Conservation (phyloP, 305 asterid genomes). For the Ruellia speciosa region DNA sequence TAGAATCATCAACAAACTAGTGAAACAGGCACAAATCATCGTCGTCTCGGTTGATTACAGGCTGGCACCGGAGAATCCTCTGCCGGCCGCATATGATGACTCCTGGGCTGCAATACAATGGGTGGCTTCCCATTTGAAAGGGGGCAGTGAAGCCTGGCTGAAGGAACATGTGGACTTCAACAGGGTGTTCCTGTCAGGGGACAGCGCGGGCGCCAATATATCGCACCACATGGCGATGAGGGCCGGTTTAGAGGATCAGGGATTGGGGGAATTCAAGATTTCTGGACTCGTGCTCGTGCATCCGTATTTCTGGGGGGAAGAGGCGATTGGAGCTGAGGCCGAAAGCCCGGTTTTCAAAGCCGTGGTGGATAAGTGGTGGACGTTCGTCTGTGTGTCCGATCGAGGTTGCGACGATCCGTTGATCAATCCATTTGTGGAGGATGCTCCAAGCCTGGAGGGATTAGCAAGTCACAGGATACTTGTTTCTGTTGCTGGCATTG, state of each 20-base stretch:
- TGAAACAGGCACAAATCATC: slow-evolving; percentile 32
- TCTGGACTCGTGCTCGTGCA: slow-evolving; percentile 44
- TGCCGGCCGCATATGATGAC: slow-evolving; percentile 59
- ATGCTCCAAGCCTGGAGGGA: slow-evolving; percentile 23
- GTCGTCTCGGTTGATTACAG: slow-evolving; percentile 52
- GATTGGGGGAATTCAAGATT: slow-evolving; percentile 17
- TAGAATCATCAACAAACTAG: slow-evolving; percentile 37
- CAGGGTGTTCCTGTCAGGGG: slow-evolving; percentile 56
- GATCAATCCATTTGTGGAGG: slow-evolving; percentile 54
- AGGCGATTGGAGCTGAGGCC: slow-evolving; percentile 45
- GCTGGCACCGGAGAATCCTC: slow-evolving; percentile 60
- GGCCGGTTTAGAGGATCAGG: slow-evolving; percentile 17
- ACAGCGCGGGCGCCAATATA: slow-evolving; percentile 76
- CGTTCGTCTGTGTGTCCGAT: slow-evolving; percentile 53
- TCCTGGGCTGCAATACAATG: slow-evolving; percentile 52
- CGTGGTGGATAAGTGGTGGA: slow-evolving; percentile 75
- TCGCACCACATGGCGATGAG: slow-evolving; percentile 49
- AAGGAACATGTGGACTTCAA: slow-evolving; percentile 34
- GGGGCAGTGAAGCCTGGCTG: slow-evolving; percentile 37
- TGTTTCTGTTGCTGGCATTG: slow-evolving; percentile 58
- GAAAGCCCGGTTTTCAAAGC: slow-evolving; percentile 39
- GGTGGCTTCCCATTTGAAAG: slow-evolving; percentile 29
- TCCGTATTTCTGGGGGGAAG: slow-evolving; percentile 73
- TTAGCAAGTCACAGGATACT: slow-evolving; percentile 33
- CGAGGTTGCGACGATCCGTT: slow-evolving; percentile 51